Base-by-base conservation (phyloP, 2,329 filamentous ascomycete genomes). In the Penicillium thymicola region DNA sequence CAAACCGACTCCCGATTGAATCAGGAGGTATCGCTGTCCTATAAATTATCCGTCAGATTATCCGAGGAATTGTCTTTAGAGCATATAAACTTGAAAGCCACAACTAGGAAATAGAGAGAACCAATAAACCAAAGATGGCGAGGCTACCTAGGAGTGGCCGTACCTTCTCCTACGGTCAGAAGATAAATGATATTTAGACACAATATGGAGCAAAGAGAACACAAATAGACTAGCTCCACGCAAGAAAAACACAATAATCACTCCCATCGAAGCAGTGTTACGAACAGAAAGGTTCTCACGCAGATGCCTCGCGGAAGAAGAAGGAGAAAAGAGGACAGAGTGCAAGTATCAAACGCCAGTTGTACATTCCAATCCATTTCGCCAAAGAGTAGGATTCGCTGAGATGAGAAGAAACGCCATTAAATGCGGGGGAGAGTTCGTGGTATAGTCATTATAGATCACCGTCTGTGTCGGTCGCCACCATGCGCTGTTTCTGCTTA, bases 371-470 rank as follows among this genome's bases (percentile, higher is more conserved):
- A 30, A 27, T 46, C 43, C 42, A 41, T 40, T 48, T 36, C 13
- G 34, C 16, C 41, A 40, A 23, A 27, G n/a, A 38, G 27, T 38
- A 40, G 34, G 32, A 51, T 38, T 57, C 54, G 48, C 53, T 56
- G 48, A 42, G 27, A 57, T 54, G 50, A 54, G 46, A 60, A 65
- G 49, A 60, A 65, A 65, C 63, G 62, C 63, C 63, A 55, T 46
- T 25, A 60, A 63, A 65, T 65, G 60, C 61, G 43, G 42, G 55
- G 30, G 18, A 50, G 38, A 46, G 38, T 50, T 57, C 34, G 37
- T 51, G 42, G 59, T 57, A 55, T 60, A 51, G 46, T 66, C 63
- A 65, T 63, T 55, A 50, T 54, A 55, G 25, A 60, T 65, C 62
- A 42, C 59, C 61, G 34, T 62, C 62, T 5, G 61, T 58, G 30